Conservation (phyloP, 345 rosid genomes). For the Eucalyptus globulus region DNA sequence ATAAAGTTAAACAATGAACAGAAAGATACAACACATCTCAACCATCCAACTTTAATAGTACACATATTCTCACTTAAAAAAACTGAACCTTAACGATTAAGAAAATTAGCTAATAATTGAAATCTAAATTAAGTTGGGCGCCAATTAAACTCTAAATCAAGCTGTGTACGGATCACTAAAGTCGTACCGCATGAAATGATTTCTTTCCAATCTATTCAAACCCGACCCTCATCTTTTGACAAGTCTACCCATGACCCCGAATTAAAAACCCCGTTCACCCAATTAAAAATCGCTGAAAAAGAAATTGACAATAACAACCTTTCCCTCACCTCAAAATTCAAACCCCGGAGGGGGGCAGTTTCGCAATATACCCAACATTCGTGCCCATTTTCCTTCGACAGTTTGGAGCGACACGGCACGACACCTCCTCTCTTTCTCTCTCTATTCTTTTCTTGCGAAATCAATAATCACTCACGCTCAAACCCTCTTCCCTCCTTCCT, state of each 20-base stretch:
- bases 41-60: neutral
- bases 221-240: rapidly evolving
- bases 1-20: neutral
- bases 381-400: neutral
- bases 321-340: neutral
- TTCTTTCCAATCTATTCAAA: neutral
- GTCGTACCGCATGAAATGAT: rapidly evolving
- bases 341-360: neutral
- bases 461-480: neutral
- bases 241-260: rapidly evolving
- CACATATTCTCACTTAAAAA: neutral
- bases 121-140: rapidly evolving
- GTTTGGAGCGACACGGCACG: neutral
- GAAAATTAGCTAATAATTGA: neutral
- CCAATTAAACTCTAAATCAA: rapidly evolving
- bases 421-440: neutral
- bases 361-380: neutral
- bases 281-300: neutral
- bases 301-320: neutral
- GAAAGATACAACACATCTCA: neutral
- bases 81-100: neutral
- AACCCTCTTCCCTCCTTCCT: neutral
- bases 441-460: neutral
- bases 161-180: rapidly evolving
- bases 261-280: neutral